Percentiles rank a stretch among this genome's conserved stretches.
Conservation (phyloP, 176 grass and related monocot species). For the Musa itinerans region DNA sequence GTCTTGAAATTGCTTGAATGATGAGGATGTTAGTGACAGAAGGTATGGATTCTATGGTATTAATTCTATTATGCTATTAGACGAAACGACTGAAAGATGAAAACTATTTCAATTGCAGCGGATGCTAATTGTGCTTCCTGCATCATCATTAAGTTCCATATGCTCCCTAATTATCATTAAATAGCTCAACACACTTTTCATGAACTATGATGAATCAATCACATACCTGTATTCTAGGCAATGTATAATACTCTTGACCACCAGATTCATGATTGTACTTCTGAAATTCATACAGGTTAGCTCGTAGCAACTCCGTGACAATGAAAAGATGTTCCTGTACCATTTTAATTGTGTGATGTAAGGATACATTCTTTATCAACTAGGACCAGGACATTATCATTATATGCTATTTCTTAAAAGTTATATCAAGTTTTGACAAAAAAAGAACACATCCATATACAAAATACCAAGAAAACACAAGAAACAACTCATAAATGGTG, state of each 20-base stretch:
- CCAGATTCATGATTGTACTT: slow-evolving; percentile 90
- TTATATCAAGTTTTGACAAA: background rate
- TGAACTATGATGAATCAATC: background rate
- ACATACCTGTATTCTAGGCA: slow-evolving; percentile 90
- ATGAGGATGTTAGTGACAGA: too few relatives aligned
- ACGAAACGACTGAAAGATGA: background rate
- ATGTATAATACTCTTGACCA: slow-evolving; percentile 61
- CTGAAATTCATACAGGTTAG: slow-evolving; percentile 94
- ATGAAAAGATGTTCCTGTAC: slow-evolving; percentile 96
- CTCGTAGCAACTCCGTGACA: slow-evolving; percentile 82
- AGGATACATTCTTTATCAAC: background rate
- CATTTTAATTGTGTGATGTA: background rate
- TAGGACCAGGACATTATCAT: background rate
- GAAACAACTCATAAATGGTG: background rate
- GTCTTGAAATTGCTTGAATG: too few relatives aligned
- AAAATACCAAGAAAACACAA: background rate
- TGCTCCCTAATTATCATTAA: background rate
- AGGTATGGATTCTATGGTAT: background rate
- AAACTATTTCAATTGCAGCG: background rate
- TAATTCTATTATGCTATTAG: background rate
- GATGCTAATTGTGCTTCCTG: background rate
- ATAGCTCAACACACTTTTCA: background rate
- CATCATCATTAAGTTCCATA: background rate
- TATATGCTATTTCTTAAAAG: background rate
- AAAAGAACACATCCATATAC: background rate